phyloP scores from a whole-genome alignment of 345 rosid species.

The Viola odorata region DNA sequence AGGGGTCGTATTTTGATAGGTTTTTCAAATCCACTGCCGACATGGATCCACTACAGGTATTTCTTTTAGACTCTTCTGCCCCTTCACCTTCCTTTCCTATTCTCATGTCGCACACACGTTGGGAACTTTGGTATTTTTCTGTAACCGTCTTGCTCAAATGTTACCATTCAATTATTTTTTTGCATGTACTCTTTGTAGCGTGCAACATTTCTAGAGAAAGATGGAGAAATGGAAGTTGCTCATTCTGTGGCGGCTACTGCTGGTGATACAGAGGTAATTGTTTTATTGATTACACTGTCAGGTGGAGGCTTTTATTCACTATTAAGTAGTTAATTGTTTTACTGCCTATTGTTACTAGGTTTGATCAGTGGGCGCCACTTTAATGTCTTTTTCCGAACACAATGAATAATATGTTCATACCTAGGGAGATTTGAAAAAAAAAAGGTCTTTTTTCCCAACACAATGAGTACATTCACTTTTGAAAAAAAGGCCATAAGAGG shows the following conservation, averaged over 20 bases:
- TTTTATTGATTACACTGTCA: background rate
- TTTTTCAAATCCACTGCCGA: constrained; percentile 64
- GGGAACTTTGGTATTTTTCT: background rate
- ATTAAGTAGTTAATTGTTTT: too few relatives aligned
- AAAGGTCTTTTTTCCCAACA: too few relatives aligned
- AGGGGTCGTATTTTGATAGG: constrained; percentile 74
- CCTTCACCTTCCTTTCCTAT: background rate
- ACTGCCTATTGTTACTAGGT: too few relatives aligned
- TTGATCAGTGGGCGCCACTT: too few relatives aligned
- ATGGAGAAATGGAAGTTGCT: constrained; percentile 78
- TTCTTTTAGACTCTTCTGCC: constrained; percentile 4
- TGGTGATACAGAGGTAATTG: constrained; percentile 70
- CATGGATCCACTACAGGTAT: constrained; percentile 75
- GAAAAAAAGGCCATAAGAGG: too few relatives aligned
- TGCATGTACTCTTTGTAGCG: constrained; percentile 41
- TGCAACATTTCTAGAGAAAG: constrained; percentile 70
- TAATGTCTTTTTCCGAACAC: too few relatives aligned
- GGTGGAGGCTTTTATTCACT: background rate
- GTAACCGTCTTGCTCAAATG: background rate
- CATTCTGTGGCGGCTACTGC: constrained; percentile 83
- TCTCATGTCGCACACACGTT: background rate
- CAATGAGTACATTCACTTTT: too few relatives aligned
- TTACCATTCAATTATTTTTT: background rate
- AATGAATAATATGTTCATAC: too few relatives aligned
- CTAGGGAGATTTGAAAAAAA: too few relatives aligned